Percentiles rank a stretch among this genome's conserved stretches.
Evolutionary conservation across 2,329 filamentous ascomycete species (phyloP).

Genomic region (Cordyceps farinosa): DNA sequence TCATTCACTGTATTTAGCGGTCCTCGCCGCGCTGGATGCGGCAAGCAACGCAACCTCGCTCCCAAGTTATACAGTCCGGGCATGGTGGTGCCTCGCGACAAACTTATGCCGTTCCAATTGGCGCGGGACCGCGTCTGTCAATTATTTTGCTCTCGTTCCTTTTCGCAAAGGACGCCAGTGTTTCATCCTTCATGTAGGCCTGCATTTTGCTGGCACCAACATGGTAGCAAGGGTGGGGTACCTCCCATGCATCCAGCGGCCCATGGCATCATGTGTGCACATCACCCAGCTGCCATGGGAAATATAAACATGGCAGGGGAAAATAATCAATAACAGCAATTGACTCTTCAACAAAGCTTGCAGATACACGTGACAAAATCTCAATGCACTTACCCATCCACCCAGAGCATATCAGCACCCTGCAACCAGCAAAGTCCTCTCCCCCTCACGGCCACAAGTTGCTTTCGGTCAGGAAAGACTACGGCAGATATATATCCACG

Average conservation of each 20-base stretch:
- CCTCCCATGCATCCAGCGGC: not conserved
- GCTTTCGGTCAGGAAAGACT: not conserved
- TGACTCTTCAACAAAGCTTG: not conserved
- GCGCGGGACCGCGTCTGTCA: not conserved
- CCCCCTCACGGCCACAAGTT: not conserved
- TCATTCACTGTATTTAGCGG: not conserved
- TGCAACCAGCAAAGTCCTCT: not conserved
- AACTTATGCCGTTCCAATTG: not conserved
- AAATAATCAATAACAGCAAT: not conserved
- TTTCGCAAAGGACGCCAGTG: not conserved
- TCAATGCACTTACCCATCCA: not conserved
- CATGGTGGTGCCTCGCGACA: not conserved
- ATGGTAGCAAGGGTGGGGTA: not conserved
- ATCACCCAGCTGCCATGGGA: not conserved
- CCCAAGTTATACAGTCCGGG: too few species aligned
- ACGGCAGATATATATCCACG: too few species aligned
- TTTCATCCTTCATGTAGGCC: not conserved
- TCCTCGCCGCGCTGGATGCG: not conserved
- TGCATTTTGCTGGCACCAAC: not conserved
- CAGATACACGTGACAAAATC: not conserved
- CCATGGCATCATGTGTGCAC: not conserved
- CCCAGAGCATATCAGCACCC: not conserved
- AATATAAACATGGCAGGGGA: not conserved
- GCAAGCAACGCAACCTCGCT: not conserved
- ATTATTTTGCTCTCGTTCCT: not conserved